phyloP scores from a whole-genome alignment of 1,284 basidiomycete genomes.

The Austroboletus rostrupii region DNA sequence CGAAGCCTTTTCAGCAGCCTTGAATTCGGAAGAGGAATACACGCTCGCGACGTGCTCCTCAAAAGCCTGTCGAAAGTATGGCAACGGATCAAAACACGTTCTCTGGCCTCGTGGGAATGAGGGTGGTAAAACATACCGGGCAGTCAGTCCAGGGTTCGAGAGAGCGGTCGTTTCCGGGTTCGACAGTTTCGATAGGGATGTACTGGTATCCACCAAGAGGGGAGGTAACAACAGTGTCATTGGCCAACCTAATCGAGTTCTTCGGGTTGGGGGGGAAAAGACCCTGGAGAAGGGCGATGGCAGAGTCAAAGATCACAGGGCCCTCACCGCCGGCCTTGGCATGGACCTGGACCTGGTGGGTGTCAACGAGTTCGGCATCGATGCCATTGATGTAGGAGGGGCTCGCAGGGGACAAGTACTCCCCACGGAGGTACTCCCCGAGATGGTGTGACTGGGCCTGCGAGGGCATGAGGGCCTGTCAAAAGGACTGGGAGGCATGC shows the following conservation, averaged over 20 bases:
- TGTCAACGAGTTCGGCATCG: slow-evolving; percentile 62
- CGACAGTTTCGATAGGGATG: slow-evolving; percentile 78
- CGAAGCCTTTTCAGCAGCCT: slow-evolving; percentile 52
- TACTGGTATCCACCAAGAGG: slow-evolving; percentile 86
- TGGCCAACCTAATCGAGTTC: slow-evolving; percentile 72
- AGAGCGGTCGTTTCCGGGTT: slow-evolving; percentile 77
- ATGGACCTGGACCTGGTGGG: slow-evolving; percentile 66
- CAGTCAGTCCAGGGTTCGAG: slow-evolving; percentile 85
- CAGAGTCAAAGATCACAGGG: slow-evolving; percentile 78
- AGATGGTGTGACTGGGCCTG: slow-evolving; percentile 72
- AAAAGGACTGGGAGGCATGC: slow-evolving; percentile 17
- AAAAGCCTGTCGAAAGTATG: slow-evolving; percentile 44
- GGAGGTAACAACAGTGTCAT: slow-evolving; percentile 68
- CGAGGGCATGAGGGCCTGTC: slow-evolving; percentile 3
- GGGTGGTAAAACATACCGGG: slow-evolving; percentile 45
- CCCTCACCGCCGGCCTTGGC: slow-evolving; percentile 85
- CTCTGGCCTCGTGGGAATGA: background rate
- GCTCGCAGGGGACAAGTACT: slow-evolving; percentile 65
- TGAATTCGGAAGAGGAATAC: slow-evolving; percentile 62
- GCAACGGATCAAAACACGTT: slow-evolving; percentile 14
- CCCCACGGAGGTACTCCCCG: slow-evolving; percentile 61
- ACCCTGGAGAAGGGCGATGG: slow-evolving; percentile 74
- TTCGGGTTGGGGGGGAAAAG: slow-evolving; percentile 70
- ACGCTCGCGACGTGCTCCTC: slow-evolving; percentile 57
- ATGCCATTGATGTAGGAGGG: slow-evolving; percentile 67